Evolutionary conservation across 2,329 filamentous ascomycete genomes (phyloP).

Genomic region (Xenosphaeropsis pyriputrescens): DNA sequence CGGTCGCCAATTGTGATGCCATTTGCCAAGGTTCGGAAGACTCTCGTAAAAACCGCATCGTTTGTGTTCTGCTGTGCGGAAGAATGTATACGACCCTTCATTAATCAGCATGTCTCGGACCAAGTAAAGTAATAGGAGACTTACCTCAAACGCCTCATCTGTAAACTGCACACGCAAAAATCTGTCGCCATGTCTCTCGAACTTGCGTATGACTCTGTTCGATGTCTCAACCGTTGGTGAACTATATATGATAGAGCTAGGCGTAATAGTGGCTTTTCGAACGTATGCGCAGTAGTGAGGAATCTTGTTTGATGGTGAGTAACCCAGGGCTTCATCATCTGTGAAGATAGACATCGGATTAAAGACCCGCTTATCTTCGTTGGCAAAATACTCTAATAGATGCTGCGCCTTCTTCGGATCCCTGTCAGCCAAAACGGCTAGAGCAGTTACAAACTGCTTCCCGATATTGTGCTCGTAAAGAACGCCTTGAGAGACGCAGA

Average conservation of each 20-base stretch:
- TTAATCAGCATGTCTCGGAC: slow-evolving; percentile 6
- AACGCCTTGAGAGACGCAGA: slow-evolving; percentile 69
- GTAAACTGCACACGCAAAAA: slow-evolving; percentile 85
- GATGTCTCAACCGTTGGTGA: slow-evolving; percentile 74
- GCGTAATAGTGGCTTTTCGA: slow-evolving; percentile 67
- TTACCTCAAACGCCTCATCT: slow-evolving; percentile 46
- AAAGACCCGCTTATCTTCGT: slow-evolving; percentile 43
- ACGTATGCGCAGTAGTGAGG: slow-evolving; percentile 63
- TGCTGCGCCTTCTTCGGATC: slow-evolving; percentile 36
- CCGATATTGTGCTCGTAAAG: slow-evolving; percentile 65
- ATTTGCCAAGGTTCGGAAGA: slow-evolving; percentile 56
- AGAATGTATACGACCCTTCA: slow-evolving; percentile 42
- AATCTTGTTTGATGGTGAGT: slow-evolving; percentile 33
- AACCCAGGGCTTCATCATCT: slow-evolving; percentile 30
- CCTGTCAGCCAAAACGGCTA: slow-evolving; percentile 33
- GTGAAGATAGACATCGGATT: slow-evolving; percentile 62
- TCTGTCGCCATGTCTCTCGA: slow-evolving; percentile 50
- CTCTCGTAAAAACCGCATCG: slow-evolving; percentile 58
- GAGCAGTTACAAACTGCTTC: slow-evolving; percentile 46
- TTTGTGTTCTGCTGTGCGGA: slow-evolving; percentile 34
- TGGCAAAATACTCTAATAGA: slow-evolving; percentile 61
- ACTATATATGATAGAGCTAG: slow-evolving; percentile 65
- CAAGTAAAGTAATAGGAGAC: slow-evolving; percentile 1
- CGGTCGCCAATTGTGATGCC: slow-evolving; percentile 75
- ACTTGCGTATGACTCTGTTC: slow-evolving; percentile 72